Percentiles rank a stretch among this genome's conserved stretches.
These are phyloP conservation scores for Trichophyton verrucosum DNA, from an alignment of 2,329 filamentous ascomycete species.

Conservation along the genomic window DNA sequence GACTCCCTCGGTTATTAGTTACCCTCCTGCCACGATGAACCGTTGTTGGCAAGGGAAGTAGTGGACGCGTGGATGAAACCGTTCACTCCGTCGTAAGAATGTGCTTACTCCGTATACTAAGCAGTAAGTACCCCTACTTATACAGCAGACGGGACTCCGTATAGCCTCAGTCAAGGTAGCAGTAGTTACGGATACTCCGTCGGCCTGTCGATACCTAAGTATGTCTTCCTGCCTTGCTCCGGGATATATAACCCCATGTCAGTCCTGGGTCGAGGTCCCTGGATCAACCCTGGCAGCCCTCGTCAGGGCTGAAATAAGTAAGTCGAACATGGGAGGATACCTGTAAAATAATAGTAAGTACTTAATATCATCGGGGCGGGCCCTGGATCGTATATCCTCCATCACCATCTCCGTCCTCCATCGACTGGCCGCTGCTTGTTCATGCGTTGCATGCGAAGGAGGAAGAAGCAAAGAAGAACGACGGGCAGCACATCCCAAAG, in stretches of 20 bases:
- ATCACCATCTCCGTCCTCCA: background rate
- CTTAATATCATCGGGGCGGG: background rate
- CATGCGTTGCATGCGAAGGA: background rate
- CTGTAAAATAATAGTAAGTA: background rate
- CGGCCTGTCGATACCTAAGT: no score
- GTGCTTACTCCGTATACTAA: background rate
- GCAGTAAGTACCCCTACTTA: background rate
- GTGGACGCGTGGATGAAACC: slow-evolving; percentile 1
- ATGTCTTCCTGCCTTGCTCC: background rate
- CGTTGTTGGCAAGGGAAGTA: background rate
- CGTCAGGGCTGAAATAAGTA: background rate
- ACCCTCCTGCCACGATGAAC: no score
- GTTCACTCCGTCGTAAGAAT: background rate
- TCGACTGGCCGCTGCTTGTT: background rate
- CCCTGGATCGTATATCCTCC: background rate
- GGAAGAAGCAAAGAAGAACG: background rate
- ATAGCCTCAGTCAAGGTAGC: no score
- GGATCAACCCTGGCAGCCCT: background rate
- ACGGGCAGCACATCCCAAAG: background rate
- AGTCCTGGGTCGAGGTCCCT: background rate
- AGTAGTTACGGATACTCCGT: no score
- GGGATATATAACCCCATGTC: slow-evolving; percentile 1
- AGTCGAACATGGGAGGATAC: no score
- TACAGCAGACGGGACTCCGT: background rate
- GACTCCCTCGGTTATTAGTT: background rate